Evolutionary conservation across 2,329 filamentous ascomycete species (phyloP), one percentile per base, ranked within the genome.

Genomic region (Arthrinium puccinioides): DNA sequence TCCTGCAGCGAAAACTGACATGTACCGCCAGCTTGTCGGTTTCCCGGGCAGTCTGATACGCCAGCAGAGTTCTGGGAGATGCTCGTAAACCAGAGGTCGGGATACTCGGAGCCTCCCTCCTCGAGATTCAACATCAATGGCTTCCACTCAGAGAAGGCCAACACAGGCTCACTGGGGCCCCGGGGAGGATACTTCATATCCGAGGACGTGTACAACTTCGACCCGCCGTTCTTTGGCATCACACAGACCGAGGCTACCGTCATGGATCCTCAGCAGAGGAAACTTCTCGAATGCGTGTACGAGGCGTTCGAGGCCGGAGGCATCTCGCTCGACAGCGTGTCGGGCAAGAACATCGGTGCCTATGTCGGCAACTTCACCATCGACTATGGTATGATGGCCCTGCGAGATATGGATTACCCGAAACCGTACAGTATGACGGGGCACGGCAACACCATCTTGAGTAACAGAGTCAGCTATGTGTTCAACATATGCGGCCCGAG

Each of bases 271-370:
- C 48, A 53, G 19, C 56, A 59, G 27, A 48, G 56, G 4, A 44
- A 55, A 15, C 44, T 59, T 2, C 47, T 60, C 2, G 62, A 65
- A 36, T 52, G 54, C 0, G 54, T 60, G 1, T 64, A 53, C 38
- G 60, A 64, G 28, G 48, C 46, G 14, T 32, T 53, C 9, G 46
- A 48, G 27, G 44, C 34, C 19, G 26, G 40, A 3, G 49, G 49
- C 2, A 3, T 39, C 4, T 36, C 48, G 0, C 11, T 48, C 19
- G 38, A 43, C 1, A 3, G 32, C 0, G 10, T 48, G 2, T 33
- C 37, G 3, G 44, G 46, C 6, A 21, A 40, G 1, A 45, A 38
- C 7, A 47, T 37, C 1, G 46, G 44, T 3, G 36, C 39, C 9
- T 56, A 55, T 29, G 50, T 54, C 3, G 52, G 53, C 2, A 46